Evolutionary conservation across 306 rosid genomes (phyloP).

Genomic region (Dryas alaskensis): DNA sequence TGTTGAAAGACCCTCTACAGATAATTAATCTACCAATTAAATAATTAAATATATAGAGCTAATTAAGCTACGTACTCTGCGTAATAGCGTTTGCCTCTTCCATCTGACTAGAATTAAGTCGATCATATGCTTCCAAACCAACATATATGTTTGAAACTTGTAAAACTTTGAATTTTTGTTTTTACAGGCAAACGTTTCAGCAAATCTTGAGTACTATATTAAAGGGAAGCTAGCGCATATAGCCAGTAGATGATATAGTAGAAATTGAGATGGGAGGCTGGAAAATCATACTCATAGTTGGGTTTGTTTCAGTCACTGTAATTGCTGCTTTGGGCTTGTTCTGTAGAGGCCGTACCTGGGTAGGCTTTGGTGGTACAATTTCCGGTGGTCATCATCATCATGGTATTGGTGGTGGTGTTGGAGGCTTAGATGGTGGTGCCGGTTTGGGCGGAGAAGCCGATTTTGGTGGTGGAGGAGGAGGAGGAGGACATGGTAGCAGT

Average conservation of each 20-base stretch:
- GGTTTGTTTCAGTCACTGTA: not conserved
- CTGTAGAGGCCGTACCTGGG: not conserved
- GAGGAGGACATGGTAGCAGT: constrained; percentile 4
- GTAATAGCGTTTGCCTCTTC: too few species aligned
- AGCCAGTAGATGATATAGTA: not conserved
- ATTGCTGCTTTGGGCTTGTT: not conserved
- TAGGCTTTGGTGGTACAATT: not conserved
- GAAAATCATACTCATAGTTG: not conserved
- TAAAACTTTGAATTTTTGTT: too few species aligned
- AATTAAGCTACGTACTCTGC: too few species aligned
- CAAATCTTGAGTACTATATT: too few species aligned
- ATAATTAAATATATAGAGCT: too few species aligned
- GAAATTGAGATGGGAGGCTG: not conserved
- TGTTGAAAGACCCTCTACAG: too few species aligned
- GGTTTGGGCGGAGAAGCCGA: not conserved
- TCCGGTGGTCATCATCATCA: not conserved
- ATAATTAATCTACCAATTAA: too few species aligned
- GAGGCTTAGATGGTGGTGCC: constrained; percentile 7
- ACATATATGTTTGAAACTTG: too few species aligned
- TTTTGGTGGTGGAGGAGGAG: not conserved
- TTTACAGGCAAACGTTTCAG: too few species aligned
- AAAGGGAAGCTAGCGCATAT: too few species aligned
- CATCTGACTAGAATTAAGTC: too few species aligned
- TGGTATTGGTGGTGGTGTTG: constrained; percentile 13
- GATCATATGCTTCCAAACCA: too few species aligned